Evolutionary conservation across 2,329 filamentous ascomycete genomes (phyloP).

Genomic region (Colletotrichum sp.): DNA sequence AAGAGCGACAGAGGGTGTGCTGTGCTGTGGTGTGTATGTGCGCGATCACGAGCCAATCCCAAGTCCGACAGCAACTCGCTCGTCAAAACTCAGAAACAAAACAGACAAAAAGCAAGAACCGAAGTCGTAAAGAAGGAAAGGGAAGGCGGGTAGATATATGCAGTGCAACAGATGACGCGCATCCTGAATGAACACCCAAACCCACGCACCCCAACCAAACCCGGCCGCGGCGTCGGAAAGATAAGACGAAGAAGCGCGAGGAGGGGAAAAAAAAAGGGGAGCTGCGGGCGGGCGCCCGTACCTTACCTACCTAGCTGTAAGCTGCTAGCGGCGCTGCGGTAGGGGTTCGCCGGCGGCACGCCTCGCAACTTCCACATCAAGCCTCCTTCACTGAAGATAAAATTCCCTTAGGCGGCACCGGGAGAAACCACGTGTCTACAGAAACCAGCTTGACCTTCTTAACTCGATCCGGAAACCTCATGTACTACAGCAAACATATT

Average conservation of each 20-base stretch:
- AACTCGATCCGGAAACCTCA: background rate
- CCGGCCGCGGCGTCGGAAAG: background rate
- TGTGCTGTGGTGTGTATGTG: background rate
- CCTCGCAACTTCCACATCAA: background rate
- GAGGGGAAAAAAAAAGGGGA: background rate
- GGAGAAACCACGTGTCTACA: background rate
- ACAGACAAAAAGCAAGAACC: background rate
- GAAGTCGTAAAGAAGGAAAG: background rate
- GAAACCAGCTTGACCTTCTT: background rate
- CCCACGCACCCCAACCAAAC: background rate
- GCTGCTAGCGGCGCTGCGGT: background rate
- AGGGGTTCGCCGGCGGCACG: background rate
- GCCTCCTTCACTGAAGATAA: background rate
- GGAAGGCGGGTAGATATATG: background rate
- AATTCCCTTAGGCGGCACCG: background rate
- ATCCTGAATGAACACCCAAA: background rate
- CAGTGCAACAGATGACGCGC: slow-evolving; percentile 9
- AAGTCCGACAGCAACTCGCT: background rate
- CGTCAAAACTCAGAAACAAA: background rate
- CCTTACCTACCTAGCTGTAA: background rate
- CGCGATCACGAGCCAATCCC: background rate
- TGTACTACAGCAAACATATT: background rate
- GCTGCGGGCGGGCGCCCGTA: background rate
- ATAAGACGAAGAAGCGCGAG: background rate
- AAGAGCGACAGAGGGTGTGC: background rate